A percentile compares a stretch with the other conserved stretches of the same genome.
These are phyloP conservation scores for Thymus mandschuricus DNA, from an alignment of 257 asterid species.

Conservation along the genomic window DNA sequence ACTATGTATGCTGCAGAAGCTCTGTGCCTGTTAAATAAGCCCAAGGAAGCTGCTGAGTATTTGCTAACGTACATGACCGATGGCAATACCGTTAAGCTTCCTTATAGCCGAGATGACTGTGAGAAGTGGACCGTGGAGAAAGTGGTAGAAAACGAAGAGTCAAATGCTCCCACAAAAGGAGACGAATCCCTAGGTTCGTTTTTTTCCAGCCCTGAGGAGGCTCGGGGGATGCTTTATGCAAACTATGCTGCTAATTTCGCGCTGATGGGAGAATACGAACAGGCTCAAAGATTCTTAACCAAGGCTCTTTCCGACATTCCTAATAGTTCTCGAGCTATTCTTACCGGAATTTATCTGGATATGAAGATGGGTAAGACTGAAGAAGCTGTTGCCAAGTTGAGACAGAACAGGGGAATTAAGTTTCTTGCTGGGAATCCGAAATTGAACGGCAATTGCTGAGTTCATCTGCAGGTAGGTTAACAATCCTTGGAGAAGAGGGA, in stretches of 20 bases:
- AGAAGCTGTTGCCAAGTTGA: slow-evolving; percentile 68
- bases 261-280: slow-evolving; percentile 61
- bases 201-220: slow-evolving; percentile 76
- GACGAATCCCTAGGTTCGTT: slow-evolving; percentile 45
- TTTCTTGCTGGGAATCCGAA: slow-evolving; percentile 43
- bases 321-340: slow-evolving; percentile 52
- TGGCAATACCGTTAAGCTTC: slow-evolving; percentile 51
- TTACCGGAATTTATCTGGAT: slow-evolving; percentile 75
- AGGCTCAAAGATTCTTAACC: slow-evolving; percentile 51
- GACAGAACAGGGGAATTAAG: slow-evolving; percentile 48
- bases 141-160: slow-evolving; percentile 54
- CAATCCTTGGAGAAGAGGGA: slow-evolving; percentile 33
- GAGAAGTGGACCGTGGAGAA: slow-evolving; percentile 68
- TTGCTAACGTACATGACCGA: slow-evolving; percentile 51
- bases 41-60: slow-evolving; percentile 75
- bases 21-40: slow-evolving; percentile 67
- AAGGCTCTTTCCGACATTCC: slow-evolving; percentile 59
- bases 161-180: slow-evolving; percentile 30
- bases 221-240: slow-evolving; percentile 66
- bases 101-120: slow-evolving; percentile 67
- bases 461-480: slow-evolving; percentile 40
- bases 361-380: slow-evolving; percentile 55
- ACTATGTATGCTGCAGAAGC: slow-evolving; percentile 81
- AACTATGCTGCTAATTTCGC: slow-evolving; percentile 69
- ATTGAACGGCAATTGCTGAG: slow-evolving; percentile 50